Evolutionary conservation across 2,329 filamentous ascomycete species (phyloP), one percentile per base, ranked within the genome.

Genomic region (Alternaria sp.): DNA sequence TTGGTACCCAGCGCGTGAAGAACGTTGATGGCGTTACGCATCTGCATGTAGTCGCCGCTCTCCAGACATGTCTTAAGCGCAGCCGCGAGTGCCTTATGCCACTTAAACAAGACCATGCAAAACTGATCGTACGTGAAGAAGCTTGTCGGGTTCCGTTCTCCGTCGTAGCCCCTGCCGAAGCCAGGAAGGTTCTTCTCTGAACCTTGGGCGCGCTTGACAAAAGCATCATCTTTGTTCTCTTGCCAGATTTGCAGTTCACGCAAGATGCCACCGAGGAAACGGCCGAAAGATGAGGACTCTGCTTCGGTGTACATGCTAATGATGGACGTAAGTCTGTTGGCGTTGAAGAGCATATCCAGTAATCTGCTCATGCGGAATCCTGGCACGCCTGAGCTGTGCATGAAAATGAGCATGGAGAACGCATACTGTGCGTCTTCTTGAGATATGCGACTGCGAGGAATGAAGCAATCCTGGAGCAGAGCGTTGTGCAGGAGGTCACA

Each of bases 11-110:
- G 86, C 11, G 88, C 87, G 77, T 96, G 96, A 62, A 99, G 85
- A 5, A 98, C 86, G 61, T 91, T 96, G 69, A 98, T 96, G 47
- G 93, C 93, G 77, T 99, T 99, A 59, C 95, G 90, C 76, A 98
- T 97, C 79, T 97, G 94, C 91, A 97, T 97, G 87, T 96, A 99
- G 80, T 98, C 95, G 30, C 88, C 89, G 26, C 91, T 90, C 17
- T 89, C 88, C 50, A 99, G 85, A 77, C 95, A 97, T 40, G 87
- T 87, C 77, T 93, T 94, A 58, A 99, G 83, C 3, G 95, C 93
- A 53, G 84, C 87, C 71, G 91, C 91, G 46, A 99, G 83, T 67
- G 91, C 89, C 72, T 91, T 89, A 79, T 99, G 96, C 93, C 95
- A 98, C 71, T 92, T 91, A 83, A 91, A 96, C 30, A 97, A 84